Evolutionary conservation across 176 grass and related monocot species (phyloP), one percentile per base, ranked within the genome.

Genomic region (Juncus inflexus): DNA sequence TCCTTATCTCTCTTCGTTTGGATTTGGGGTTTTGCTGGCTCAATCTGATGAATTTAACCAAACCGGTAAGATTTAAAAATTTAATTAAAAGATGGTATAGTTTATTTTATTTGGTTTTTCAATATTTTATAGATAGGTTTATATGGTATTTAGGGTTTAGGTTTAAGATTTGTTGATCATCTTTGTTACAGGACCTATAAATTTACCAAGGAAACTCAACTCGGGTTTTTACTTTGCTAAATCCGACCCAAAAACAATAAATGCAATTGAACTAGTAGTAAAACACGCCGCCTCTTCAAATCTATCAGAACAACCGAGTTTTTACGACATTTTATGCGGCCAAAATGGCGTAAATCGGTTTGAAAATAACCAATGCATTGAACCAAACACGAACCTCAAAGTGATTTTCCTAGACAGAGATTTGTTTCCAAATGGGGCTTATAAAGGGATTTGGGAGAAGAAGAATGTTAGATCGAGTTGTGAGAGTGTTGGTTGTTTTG

Each of bases 21-120:
- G 85, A 58, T 79, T 74, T 12, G 77, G 53, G 9, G 78, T 76
- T 68, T 76, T 97, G 42, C 68, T 47, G 59, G 87, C 92, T 49
- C 92, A 97, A 52, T 89, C 92, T 42, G 92, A 97, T 77, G 92
- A 97, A 86, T 89, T 59, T 58, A 89, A 82, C 62, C 67, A 77
- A n/a, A 97, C 82, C 58, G 83, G 92, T 89, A 74, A 55, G 10
- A 12, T 72, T 28, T 63, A 37, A 35, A 12, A 35, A 37, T 42
- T 42, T 9, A 47, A 28, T 1, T 28, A 28, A 28, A 28, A 28
- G 47, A 52, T 54, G 11, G 49, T 38, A 53, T 14, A 50, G 57
- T 6, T 11, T 15, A 6, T 10, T 42, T 19, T 74, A 41, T 50
- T 42, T 75, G 42, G 35, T 41, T 39, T 39, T 74, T 63, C 0